Percentiles rank a stretch among this genome's conserved stretches.
Evolutionary conservation across 768 basidiomycete species (phyloP).

Genomic region (Leccinum uliginosum): DNA sequence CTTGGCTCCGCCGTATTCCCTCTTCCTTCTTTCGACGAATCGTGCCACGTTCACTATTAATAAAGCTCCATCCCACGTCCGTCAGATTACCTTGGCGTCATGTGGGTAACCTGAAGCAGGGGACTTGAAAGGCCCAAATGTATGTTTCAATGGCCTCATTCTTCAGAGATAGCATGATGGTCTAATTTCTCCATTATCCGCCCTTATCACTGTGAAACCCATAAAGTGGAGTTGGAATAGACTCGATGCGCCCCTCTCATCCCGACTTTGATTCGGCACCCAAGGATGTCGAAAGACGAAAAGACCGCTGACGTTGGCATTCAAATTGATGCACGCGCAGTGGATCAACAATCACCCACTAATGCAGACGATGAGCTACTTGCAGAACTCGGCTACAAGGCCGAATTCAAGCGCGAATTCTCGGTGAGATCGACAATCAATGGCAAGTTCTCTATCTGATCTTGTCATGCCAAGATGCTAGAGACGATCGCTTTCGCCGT

Average conservation of each 20-base stretch:
- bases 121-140: background rate
- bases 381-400: constrained; percentile 65
- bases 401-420: constrained; percentile 72
- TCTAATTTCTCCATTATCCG: background rate
- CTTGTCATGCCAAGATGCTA: constrained; percentile 31
- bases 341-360: constrained; percentile 17
- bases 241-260: background rate
- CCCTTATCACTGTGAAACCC: background rate
- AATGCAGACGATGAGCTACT: constrained; percentile 54
- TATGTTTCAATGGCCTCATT: background rate
- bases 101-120: background rate
- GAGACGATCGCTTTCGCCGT: constrained; percentile 66
- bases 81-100: background rate
- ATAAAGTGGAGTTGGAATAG: background rate
- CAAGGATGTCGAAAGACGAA: constrained; percentile 20
- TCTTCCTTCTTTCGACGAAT: too few relatives aligned
- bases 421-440: constrained; percentile 40
- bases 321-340: constrained; percentile 6
- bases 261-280: background rate
- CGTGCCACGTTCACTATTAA: background rate
- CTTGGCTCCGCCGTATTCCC: background rate
- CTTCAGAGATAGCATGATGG: background rate
- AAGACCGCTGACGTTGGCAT: constrained; percentile 8
- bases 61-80: background rate
- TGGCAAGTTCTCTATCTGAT: background rate